Evolutionary conservation across 805 yeast species (phyloP).

Genomic region (Myxozyma mucilagina): DNA sequence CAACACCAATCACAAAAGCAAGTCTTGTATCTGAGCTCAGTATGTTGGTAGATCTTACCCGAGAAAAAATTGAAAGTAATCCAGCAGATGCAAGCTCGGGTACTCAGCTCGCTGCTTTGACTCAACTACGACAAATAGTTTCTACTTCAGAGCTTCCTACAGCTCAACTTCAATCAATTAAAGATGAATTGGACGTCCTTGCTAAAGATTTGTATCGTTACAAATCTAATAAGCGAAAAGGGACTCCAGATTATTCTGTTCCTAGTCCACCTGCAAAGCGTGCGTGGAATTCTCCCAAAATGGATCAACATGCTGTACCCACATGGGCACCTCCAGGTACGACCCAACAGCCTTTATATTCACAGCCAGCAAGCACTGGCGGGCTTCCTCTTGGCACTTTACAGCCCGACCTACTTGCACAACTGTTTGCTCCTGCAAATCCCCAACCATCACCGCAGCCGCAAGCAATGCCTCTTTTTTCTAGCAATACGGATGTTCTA

Average conservation of each 20-base stretch:
- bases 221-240: constrained; percentile 17
- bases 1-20: constrained; percentile 9
- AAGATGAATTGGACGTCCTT: constrained; percentile 19
- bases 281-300: constrained; percentile 12
- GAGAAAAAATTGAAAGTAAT: constrained; percentile 9
- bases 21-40: constrained; percentile 20
- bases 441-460: constrained; percentile 4
- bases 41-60: constrained; percentile 12
- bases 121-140: constrained; percentile 27
- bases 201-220: constrained; percentile 11
- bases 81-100: constrained; percentile 33
- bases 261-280: constrained; percentile 21
- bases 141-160: constrained; percentile 26
- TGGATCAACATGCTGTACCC: constrained; percentile 1
- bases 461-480: not conserved
- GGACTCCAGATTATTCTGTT: not conserved
- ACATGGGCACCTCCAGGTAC: constrained; percentile 19
- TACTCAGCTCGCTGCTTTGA: constrained; percentile 33
- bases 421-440: constrained; percentile 2
- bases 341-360: not conserved
- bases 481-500: not conserved
- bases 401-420: constrained; percentile 21
- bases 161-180: constrained; percentile 24
- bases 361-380: not conserved
- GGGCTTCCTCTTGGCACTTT: not conserved